phyloP scores from a whole-genome alignment of 306 rosid species.

The Abrus precatorius region DNA sequence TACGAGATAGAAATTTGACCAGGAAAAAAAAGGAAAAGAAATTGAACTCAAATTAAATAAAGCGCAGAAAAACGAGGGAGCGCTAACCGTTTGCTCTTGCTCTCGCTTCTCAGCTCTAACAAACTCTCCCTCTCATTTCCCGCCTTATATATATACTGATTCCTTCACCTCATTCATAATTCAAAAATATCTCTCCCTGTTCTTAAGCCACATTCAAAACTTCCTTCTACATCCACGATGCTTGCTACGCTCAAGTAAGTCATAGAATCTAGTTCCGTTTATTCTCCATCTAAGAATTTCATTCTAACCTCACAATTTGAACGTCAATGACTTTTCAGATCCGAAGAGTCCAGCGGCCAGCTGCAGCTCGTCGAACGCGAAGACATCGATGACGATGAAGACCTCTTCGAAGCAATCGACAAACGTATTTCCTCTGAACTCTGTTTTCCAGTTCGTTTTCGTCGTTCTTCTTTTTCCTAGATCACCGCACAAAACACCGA shows the following conservation, averaged over 20 bases:
- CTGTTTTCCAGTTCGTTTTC: slow-evolving; percentile 3
- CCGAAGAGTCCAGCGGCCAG: slow-evolving; percentile 85
- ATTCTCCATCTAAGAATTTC: slow-evolving; percentile 31
- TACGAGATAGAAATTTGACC: background rate
- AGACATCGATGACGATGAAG: slow-evolving; percentile 84
- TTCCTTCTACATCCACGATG: slow-evolving; percentile 57
- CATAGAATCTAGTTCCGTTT: slow-evolving; percentile 39
- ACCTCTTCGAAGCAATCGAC: slow-evolving; percentile 94
- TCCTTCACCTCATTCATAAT: slow-evolving; percentile 36
- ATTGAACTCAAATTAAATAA: background rate
- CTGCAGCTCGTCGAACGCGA: slow-evolving; percentile 95
- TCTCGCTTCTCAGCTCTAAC: background rate
- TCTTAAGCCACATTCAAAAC: slow-evolving; percentile 35
- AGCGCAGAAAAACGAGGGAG: slow-evolving; percentile 37
- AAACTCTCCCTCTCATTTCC: slow-evolving; percentile 46
- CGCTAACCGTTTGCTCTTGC: background rate
- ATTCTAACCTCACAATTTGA: slow-evolving; percentile 25
- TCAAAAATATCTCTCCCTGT: slow-evolving; percentile 43
- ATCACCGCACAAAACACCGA: background rate
- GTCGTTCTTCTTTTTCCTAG: background rate
- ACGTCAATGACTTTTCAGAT: slow-evolving; percentile 54
- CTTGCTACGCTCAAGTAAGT: slow-evolving; percentile 83
- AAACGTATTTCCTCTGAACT: slow-evolving; percentile 64
- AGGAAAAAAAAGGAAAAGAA: background rate
- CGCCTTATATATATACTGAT: slow-evolving; percentile 57